Conservation (phyloP, 1,284 basidiomycete species). For the Sanguinoderma infundibulare region DNA sequence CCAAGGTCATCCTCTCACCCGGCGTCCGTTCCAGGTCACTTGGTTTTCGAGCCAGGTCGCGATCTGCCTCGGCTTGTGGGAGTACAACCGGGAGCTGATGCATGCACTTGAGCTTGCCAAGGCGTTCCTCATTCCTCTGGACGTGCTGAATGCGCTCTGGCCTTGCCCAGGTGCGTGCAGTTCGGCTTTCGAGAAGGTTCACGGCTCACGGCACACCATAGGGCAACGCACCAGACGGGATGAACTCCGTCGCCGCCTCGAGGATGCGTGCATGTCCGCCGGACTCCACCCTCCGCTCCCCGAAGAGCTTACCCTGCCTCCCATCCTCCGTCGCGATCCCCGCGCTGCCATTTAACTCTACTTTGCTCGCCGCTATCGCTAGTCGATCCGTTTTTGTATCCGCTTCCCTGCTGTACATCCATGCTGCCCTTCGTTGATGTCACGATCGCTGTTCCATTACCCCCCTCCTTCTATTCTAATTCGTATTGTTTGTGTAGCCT, state of each 20-base stretch:
- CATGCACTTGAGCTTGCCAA: conserved; percentile 72
- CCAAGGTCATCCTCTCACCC: conserved; percentile 56
- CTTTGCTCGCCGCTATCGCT: neutral
- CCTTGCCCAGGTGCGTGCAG: conserved; percentile 58
- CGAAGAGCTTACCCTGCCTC: conserved; percentile 32
- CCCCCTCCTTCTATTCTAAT: conserved; percentile 15
- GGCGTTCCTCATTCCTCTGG: conserved; percentile 62
- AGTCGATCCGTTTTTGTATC: neutral
- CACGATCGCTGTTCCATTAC: conserved; percentile 4
- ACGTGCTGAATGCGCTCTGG: conserved; percentile 73
- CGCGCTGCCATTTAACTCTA: conserved; percentile 1
- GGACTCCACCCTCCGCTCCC: conserved; percentile 30
- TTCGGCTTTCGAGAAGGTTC: neutral
- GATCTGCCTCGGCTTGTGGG: conserved; percentile 71
- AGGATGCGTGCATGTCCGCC: conserved; percentile 31
- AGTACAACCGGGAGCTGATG: conserved; percentile 57
- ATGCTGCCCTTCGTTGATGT: conserved; percentile 10
- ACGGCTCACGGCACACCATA: conserved; percentile 13
- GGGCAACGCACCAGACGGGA: conserved; percentile 33
- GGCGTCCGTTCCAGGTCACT: conserved; percentile 69
- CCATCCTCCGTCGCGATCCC: conserved; percentile 26
- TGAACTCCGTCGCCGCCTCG: conserved; percentile 33
- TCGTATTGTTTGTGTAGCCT: conserved; percentile 22
- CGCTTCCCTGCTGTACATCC: conserved; percentile 5
- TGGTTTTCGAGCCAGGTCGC: conserved; percentile 55